Evolutionary conservation across 805 yeast species (phyloP).

Genomic region (Sugiyamaella smithiae): DNA sequence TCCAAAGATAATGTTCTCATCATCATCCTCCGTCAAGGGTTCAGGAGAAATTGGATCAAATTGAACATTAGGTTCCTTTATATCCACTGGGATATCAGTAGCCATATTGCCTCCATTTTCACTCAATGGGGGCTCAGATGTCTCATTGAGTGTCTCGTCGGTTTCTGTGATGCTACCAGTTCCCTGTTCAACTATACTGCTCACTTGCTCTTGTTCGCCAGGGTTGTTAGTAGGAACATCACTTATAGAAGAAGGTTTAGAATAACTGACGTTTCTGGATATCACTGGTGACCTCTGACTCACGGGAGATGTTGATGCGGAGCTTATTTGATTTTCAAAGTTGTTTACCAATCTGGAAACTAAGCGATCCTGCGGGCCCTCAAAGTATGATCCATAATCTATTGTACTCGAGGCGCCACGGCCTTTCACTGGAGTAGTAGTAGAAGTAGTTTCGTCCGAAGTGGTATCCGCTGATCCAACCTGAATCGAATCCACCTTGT

Average conservation of each 20-base stretch:
- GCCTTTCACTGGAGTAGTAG: neutral
- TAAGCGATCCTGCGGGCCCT: constrained; percentile 16
- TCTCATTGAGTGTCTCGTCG: neutral
- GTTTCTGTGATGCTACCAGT: neutral
- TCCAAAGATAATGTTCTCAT: constrained; percentile 58
- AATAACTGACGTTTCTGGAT: neutral
- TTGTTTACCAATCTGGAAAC: constrained; percentile 17
- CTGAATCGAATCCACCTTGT: neutral
- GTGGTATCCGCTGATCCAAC: neutral
- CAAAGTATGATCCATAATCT: constrained; percentile 17
- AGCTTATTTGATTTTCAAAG: constrained; percentile 13
- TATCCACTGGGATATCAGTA: too few relatives aligned
- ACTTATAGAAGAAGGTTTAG: neutral
- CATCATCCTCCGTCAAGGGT: constrained; percentile 2
- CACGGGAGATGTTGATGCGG: constrained; percentile 1
- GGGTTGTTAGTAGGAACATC: neutral
- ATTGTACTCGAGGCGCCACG: constrained; percentile 14
- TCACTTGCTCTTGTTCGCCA: neutral
- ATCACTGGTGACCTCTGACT: neutral
- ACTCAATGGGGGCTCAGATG: neutral
- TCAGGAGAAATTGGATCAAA: constrained; percentile 15
- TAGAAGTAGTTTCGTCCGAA: neutral
- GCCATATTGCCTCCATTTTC: too few relatives aligned
- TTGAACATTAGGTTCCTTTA: constrained; percentile 4
- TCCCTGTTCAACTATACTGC: neutral